phyloP scores from a whole-genome alignment of 352 stramenopile species.

The Phytophthora uliginosa region DNA sequence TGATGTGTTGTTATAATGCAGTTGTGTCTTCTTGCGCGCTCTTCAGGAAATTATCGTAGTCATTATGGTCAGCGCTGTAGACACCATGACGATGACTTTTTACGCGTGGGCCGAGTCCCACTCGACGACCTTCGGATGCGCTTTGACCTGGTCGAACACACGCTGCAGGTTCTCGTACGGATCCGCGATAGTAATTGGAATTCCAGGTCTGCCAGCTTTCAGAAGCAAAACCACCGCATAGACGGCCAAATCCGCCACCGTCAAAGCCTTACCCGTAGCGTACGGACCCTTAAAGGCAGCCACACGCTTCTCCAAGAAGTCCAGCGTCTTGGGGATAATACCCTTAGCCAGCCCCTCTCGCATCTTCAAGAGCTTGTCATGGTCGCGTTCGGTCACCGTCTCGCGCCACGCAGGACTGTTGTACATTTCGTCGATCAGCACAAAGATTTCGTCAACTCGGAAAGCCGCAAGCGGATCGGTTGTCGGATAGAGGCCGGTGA shows the following conservation, averaged over 20 bases:
- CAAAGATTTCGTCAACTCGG: conserved; percentile 53
- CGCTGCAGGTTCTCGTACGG: conserved; percentile 33
- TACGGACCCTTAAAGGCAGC: conserved; percentile 33
- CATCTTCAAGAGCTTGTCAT: conserved; percentile 47
- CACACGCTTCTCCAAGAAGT: conserved; percentile 48
- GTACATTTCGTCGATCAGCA: conserved; percentile 49
- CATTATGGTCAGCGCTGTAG: background rate
- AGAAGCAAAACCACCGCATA: conserved; percentile 40
- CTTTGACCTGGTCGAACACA: conserved; percentile 38
- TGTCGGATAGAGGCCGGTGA: conserved; percentile 52
- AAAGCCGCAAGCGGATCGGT: conserved; percentile 35
- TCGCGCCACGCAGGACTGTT: conserved; percentile 23
- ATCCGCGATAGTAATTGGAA: conserved; percentile 40
- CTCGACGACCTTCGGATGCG: conserved; percentile 47
- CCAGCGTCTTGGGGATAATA: conserved; percentile 44
- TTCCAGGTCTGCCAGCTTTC: conserved; percentile 34
- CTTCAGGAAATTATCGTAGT: background rate
- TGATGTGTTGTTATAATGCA: background rate
- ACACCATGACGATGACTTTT: background rate
- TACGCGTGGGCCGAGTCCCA: conserved; percentile 22
- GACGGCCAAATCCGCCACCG: conserved; percentile 55
- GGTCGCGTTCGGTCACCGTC: conserved; percentile 16
- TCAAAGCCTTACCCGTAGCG: conserved; percentile 37
- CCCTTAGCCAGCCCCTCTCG: conserved; percentile 38
- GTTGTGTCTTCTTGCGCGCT: background rate